These are phyloP conservation scores for Cercospora sp. DNA, from an alignment of 2,329 filamentous ascomycete species.

Conservation along the genomic window DNA sequence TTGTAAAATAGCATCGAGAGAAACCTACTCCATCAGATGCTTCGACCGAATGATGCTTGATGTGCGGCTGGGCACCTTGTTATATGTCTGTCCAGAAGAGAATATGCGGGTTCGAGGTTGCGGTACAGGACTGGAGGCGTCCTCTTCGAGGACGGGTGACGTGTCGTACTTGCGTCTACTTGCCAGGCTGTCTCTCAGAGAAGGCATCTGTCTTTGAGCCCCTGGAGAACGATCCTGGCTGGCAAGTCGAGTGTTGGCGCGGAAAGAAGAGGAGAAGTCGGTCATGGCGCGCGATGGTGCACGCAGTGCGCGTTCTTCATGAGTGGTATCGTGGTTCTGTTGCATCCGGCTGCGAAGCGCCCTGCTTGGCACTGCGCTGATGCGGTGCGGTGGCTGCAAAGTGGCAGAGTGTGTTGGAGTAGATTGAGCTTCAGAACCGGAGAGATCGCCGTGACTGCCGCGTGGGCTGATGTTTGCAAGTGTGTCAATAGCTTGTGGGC, in stretches of 20 bases:
- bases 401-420: slow-evolving; percentile 33
- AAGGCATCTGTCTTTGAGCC: slow-evolving; percentile 18
- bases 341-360: slow-evolving; percentile 40
- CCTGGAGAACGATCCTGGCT: slow-evolving; percentile 22
- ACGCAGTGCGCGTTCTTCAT: slow-evolving; percentile 45
- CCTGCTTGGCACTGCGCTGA: slow-evolving; percentile 43
- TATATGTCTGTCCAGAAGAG: slow-evolving; percentile 12
- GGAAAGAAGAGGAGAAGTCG: slow-evolving; percentile 37
- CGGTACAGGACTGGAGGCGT: slow-evolving; percentile 3
- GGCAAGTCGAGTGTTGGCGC: slow-evolving; percentile 25
- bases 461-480: slow-evolving; percentile 34
- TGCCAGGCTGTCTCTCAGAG: slow-evolving; percentile 21
- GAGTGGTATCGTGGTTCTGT: slow-evolving; percentile 32
- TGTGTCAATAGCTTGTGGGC: slow-evolving; percentile 25
- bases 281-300: slow-evolving; percentile 53
- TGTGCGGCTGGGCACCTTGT: slow-evolving; percentile 12
- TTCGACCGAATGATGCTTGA: slow-evolving; percentile 10
- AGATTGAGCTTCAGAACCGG: slow-evolving; percentile 33
- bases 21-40: slow-evolving; percentile 26
- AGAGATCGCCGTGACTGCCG: slow-evolving; percentile 34
- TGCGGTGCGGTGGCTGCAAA: slow-evolving; percentile 29
- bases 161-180: slow-evolving; percentile 19
- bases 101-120: not conserved
- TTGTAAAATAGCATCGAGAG: slow-evolving; percentile 17
- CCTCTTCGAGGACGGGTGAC: slow-evolving; percentile 21